Conservation (phyloP, 495 filamentous ascomycete genomes). For the Cercophora newfieldiana region DNA sequence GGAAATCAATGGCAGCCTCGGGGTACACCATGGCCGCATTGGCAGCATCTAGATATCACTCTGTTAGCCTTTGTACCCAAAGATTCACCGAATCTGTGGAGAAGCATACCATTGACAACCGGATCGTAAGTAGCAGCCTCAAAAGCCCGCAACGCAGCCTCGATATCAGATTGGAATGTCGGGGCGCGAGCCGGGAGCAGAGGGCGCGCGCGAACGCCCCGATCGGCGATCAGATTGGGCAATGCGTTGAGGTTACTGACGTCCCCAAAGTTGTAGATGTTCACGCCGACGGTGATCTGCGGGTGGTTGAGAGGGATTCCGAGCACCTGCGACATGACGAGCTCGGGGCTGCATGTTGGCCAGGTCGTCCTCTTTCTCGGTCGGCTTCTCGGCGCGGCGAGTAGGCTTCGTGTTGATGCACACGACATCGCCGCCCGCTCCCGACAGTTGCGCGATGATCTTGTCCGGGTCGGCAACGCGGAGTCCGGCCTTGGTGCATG, state of each 20-base stretch:
- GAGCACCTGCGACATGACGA: not conserved
- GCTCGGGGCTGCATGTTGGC: not conserved
- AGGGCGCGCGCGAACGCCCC: no score
- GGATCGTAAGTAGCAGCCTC: no score
- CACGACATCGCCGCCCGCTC: slow-evolving; percentile 25
- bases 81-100: no score
- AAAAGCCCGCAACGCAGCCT: no score
- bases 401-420: slow-evolving; percentile 27
- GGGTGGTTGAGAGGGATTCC: not conserved
- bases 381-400: not conserved
- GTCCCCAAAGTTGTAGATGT: not conserved
- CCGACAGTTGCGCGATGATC: slow-evolving; percentile 26
- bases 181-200: no score
- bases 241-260: not conserved
- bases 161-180: no score
- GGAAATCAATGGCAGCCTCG: no score
- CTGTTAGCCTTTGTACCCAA: no score
- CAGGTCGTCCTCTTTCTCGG: not conserved
- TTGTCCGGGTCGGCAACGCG: slow-evolving; percentile 23
- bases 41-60: no score
- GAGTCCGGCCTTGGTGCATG: slow-evolving; percentile 27
- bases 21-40: no score
- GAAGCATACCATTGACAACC: no score
- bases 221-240: not conserved
- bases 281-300: not conserved